A percentile compares a stretch with the other conserved stretches of the same genome.
Evolutionary conservation across 2,329 filamentous ascomycete genomes (phyloP).

Genomic region (Colletotrichum sp.): DNA sequence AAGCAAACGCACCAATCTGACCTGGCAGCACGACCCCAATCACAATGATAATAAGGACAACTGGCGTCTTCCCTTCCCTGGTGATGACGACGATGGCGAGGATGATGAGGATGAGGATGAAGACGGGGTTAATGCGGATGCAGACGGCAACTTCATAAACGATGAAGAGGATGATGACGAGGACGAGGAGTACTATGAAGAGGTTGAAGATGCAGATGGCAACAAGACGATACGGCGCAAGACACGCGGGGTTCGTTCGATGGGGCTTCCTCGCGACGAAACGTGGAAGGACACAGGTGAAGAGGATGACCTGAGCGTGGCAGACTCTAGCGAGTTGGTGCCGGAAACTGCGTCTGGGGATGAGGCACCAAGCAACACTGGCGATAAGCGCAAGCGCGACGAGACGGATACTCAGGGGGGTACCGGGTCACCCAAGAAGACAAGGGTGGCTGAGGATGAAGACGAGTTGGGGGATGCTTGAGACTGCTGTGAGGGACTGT

Average conservation of each 20-base stretch:
- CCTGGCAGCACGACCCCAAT: constrained; percentile 36
- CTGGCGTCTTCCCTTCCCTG: constrained; percentile 5
- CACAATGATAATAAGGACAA: constrained; percentile 27
- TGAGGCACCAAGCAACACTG: neutral
- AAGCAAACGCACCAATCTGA: constrained; percentile 18
- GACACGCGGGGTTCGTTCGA: neutral
- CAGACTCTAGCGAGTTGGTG: neutral
- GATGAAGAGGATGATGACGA: constrained; percentile 26
- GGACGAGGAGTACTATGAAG: neutral
- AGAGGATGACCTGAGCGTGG: constrained; percentile 3
- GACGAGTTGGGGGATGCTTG: neutral
- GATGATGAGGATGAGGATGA: neutral
- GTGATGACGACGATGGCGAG: neutral
- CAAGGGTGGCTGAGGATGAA: neutral
- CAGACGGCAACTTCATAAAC: constrained; percentile 22
- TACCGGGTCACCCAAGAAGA: neutral
- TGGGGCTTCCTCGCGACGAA: neutral
- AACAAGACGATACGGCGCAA: neutral
- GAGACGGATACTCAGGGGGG: neutral
- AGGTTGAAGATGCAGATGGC: neutral
- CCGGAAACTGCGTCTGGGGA: neutral
- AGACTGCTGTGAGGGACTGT: neutral
- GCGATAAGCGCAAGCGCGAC: neutral
- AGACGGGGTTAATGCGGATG: constrained; percentile 26
- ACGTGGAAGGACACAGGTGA: constrained; percentile 9